Percentiles rank a stretch among this genome's conserved stretches.
Conservation (phyloP, 2,329 filamentous ascomycete species). For the Neonectria hederae region DNA sequence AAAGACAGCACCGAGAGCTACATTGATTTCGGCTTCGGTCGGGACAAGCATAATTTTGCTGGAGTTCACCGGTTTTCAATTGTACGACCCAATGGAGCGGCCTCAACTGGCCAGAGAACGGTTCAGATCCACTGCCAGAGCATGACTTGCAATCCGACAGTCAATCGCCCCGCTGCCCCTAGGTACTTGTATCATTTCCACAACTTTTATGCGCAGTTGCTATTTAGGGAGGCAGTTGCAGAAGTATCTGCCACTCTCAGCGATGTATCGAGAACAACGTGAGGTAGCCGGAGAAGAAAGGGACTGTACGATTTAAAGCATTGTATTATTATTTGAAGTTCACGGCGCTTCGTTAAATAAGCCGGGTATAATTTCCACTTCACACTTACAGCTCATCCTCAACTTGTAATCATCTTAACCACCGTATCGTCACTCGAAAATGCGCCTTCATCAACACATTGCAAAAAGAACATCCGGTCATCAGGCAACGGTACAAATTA, state of each 20-base stretch:
- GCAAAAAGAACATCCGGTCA: not conserved
- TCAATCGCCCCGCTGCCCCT: constrained; percentile 28
- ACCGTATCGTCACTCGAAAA: not conserved
- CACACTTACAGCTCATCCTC: not conserved
- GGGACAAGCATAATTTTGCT: constrained; percentile 35
- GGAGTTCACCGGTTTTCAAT: constrained; percentile 45
- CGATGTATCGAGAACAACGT: not conserved
- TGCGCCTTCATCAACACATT: not conserved
- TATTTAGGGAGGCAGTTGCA: constrained; percentile 41
- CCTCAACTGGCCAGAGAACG: not conserved
- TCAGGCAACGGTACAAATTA: not conserved
- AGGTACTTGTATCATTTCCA: constrained; percentile 38
- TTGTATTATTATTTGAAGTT: not conserved
- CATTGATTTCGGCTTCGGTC: constrained; percentile 45
- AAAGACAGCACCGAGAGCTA: constrained; percentile 31
- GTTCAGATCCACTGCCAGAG: constrained; percentile 37
- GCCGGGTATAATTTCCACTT: not conserved
- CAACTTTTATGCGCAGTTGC: constrained; percentile 34
- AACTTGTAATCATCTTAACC: not conserved
- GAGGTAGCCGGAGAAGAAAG: too few relatives aligned
- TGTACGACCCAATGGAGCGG: constrained; percentile 18
- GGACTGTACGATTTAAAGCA: not conserved
- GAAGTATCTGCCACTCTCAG: constrained; percentile 23
- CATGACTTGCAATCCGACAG: constrained; percentile 40
- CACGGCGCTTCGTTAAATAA: not conserved